Evolutionary conservation across 2,329 filamentous ascomycete species (phyloP), one percentile per base, ranked within the genome.

Genomic region (Spiromastix sp.): DNA sequence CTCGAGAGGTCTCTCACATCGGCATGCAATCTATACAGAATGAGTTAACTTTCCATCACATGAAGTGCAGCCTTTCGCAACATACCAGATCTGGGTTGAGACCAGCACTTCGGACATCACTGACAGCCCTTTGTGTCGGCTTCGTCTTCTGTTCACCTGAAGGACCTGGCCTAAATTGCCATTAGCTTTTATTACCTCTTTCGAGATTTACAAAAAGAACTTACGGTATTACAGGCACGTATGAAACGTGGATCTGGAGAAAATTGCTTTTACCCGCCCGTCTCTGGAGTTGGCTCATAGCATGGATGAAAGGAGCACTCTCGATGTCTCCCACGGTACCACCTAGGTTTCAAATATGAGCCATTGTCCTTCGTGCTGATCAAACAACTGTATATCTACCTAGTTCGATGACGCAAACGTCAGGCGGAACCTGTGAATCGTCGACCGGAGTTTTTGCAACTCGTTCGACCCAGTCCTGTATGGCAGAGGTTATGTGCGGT

Each of bases 41-140:
- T 32, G 15, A 27, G 26, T 34, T 33, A 34, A n/a, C 12, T 19
- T 30, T 16, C 17, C 15, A 25, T 20, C 8, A 11, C 10, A 22
- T 15, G 3, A 15, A 34, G 52, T 44, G 53, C n/a, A n/a, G n/a
- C 42, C 11, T 9, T 20, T 18, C 27, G 26, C 11, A 13, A 50
- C 64, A 40, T 63, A 81, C 77, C 56, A 91, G 54, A 48, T 83
- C 79, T 2, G 79, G 80, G 40, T 70, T 74, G 36, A 85, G 62
- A 54, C 86, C 86, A 43, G 83, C 81, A 54, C 82, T 87, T 43
- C 89, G 80, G 42, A 87, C 79, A 49, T 82, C 77, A 54, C 80
- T 80, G 50, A 96, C 85, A 17, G 89, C 85, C 50, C 85, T 77
- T 59, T 98, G 91, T 0, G 91, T 98, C 0, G 91, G 91, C 66